Evolutionary conservation across 164 flowering plant species (phyloP).

Genomic region (Malania oleifera): DNA sequence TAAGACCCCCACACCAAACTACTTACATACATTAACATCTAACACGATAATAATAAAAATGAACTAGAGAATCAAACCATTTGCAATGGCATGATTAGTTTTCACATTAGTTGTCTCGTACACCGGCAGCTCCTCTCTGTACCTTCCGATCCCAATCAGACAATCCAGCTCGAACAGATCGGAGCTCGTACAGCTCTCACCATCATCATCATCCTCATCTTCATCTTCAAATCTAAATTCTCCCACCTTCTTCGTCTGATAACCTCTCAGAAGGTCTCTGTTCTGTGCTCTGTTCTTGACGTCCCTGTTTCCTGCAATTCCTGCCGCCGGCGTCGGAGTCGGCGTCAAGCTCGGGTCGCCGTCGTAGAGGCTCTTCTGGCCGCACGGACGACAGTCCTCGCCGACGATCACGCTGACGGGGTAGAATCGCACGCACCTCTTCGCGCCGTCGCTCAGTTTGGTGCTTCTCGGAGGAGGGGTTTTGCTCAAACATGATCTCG

Average conservation of each 20-base stretch:
- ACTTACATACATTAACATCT: too few relatives aligned
- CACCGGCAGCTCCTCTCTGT: constrained; percentile 2
- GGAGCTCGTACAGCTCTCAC: not conserved
- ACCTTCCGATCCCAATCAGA: not conserved
- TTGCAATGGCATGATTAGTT: not conserved
- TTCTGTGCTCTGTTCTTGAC: not conserved
- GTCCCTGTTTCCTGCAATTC: not conserved
- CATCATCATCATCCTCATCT: too few relatives aligned
- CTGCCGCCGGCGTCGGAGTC: not conserved
- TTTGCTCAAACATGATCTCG: not conserved
- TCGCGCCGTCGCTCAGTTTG: not conserved
- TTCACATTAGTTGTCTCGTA: not conserved
- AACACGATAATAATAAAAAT: not conserved
- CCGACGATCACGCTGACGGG: not conserved
- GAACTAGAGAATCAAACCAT: not conserved
- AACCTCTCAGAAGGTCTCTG: not conserved
- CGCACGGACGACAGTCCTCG: not conserved
- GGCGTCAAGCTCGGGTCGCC: not conserved
- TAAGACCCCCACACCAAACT: too few relatives aligned
- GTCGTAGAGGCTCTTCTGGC: not conserved
- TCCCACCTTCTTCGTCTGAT: too few relatives aligned
- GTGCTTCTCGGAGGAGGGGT: not conserved
- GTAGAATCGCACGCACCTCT: not conserved
- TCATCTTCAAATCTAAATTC: too few relatives aligned
- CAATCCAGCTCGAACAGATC: constrained; percentile 4